Percentiles rank a stretch among this genome's conserved stretches.
Evolutionary conservation across 1,139 yeast genomes (phyloP).

Genomic region (Meyerozyma smithsonii): DNA sequence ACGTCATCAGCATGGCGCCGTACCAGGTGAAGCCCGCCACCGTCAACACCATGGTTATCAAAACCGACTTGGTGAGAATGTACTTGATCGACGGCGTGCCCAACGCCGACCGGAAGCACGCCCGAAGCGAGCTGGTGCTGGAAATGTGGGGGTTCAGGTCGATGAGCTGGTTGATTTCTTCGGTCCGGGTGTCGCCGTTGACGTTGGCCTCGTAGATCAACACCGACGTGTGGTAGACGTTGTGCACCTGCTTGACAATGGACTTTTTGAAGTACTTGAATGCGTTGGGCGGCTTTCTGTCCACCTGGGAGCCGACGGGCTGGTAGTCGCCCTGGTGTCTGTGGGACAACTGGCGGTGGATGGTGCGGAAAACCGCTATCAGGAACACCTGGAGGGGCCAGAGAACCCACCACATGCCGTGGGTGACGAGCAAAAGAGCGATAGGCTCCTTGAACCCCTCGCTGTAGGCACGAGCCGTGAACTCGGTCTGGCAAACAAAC

Average conservation of each 20-base stretch:
- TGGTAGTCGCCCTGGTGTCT: constrained; percentile 19
- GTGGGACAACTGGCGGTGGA: constrained; percentile 19
- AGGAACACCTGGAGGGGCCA: constrained; percentile 69
- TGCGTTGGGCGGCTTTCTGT: constrained; percentile 15
- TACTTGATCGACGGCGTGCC: constrained; percentile 45
- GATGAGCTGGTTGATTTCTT: constrained; percentile 33
- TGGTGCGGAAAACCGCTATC: constrained; percentile 42
- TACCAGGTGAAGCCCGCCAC: constrained; percentile 86
- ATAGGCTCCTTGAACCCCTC: constrained; percentile 66
- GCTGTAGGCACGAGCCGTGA: constrained; percentile 67
- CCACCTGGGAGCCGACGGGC: constrained; percentile 21
- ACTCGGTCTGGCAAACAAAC: constrained; percentile 77
- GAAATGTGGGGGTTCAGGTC: constrained; percentile 41
- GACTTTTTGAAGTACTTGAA: constrained; percentile 37
- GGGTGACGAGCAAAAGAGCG: constrained; percentile 63
- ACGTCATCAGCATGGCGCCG: constrained; percentile 73
- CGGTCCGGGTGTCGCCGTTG: constrained; percentile 30
- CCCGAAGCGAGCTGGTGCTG: constrained; percentile 31
- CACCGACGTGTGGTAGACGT: constrained; percentile 49
- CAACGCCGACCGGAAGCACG: constrained; percentile 33
- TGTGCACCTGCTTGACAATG: constrained; percentile 45
- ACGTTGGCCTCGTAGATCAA: constrained; percentile 40
- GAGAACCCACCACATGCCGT: constrained; percentile 71
- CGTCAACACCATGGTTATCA: constrained; percentile 57
- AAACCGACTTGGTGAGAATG: constrained; percentile 37